phyloP scores from a whole-genome alignment of 1,284 basidiomycete species.

The Coriolopsis trogii region DNA sequence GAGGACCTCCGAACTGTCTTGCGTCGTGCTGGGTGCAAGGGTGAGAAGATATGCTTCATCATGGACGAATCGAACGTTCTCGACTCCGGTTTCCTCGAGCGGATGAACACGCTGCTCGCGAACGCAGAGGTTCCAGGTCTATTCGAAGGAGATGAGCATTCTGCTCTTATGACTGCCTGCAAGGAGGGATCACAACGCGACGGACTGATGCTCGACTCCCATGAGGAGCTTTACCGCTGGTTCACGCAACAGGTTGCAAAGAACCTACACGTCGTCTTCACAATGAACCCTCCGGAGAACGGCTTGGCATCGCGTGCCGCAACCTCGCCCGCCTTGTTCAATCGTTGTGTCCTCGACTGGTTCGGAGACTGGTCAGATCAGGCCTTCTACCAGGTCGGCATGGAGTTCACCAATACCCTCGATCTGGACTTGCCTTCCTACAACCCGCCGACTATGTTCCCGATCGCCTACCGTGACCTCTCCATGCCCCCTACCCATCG shows the following conservation, averaged over 20 bases:
- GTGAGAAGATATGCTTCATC: conserved; percentile 99
- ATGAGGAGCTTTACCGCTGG: conserved; percentile 96
- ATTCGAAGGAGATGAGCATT: conserved; percentile 97
- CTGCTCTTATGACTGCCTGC: conserved; percentile 96
- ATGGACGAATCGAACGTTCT: conserved; percentile 99
- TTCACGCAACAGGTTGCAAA: conserved; percentile 97
- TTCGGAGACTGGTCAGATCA: conserved; percentile 99
- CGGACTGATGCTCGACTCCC: conserved; percentile 97
- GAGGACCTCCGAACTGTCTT: conserved; percentile 95
- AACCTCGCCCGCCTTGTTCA: conserved; percentile 97
- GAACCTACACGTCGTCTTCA: conserved; percentile 97
- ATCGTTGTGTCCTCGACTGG: conserved; percentile 98
- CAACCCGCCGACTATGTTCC: conserved; percentile 79
- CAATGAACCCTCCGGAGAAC: conserved; percentile 98
- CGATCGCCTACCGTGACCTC: conserved; percentile 84
- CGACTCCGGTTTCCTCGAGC: conserved; percentile 97
- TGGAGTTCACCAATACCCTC: conserved; percentile 91
- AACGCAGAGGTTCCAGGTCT: conserved; percentile 99
- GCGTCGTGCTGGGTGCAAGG: conserved; percentile 94
- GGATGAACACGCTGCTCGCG: conserved; percentile 98
- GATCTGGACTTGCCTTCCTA: conserved; percentile 89
- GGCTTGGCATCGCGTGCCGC: conserved; percentile 95
- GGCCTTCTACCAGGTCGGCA: conserved; percentile 94
- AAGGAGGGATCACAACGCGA: conserved; percentile 98
- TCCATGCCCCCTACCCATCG: conserved; percentile 83